A percentile compares a stretch with the other conserved stretches of the same genome.
Conservation (phyloP, 805 yeast genomes). For the Wickerhamomyces queroliae region DNA sequence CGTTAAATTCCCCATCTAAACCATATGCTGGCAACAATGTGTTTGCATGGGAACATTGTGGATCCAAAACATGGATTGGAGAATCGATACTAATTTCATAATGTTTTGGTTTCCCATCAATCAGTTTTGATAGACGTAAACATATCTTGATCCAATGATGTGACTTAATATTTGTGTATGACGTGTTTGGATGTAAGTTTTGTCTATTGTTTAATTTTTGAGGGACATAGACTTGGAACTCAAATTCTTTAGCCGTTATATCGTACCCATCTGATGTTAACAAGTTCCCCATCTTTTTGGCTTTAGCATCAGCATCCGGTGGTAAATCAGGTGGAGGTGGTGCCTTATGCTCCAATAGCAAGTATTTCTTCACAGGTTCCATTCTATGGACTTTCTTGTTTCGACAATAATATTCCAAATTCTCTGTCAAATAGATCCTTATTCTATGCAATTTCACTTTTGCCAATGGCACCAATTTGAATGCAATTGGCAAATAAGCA, state of each 20-base stretch:
- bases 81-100: constrained; percentile 94
- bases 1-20: constrained; percentile 5
- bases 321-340: constrained; percentile 30
- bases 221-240: constrained; percentile 84
- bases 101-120: constrained; percentile 72
- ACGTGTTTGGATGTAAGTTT: constrained; percentile 79
- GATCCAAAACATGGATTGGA: constrained; percentile 79
- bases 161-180: constrained; percentile 71
- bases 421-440: constrained; percentile 81
- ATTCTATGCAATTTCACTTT: constrained; percentile 83
- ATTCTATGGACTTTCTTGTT: constrained; percentile 84
- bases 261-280: constrained; percentile 38
- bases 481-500: constrained; percentile 76
- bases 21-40: constrained; percentile 73
- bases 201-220: constrained; percentile 50
- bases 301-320: constrained; percentile 28
- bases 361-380: constrained; percentile 81
- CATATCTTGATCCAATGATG: constrained; percentile 96
- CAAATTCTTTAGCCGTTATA: constrained; percentile 70
- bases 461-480: constrained; percentile 79
- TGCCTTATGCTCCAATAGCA: constrained; percentile 78
- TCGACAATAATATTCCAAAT: constrained; percentile 82
- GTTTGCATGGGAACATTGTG: constrained; percentile 74
- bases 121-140: constrained; percentile 66
- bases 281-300: constrained; percentile 35